Evolutionary conservation across 345 rosid genomes (phyloP).

Genomic region (Salix dunnii): DNA sequence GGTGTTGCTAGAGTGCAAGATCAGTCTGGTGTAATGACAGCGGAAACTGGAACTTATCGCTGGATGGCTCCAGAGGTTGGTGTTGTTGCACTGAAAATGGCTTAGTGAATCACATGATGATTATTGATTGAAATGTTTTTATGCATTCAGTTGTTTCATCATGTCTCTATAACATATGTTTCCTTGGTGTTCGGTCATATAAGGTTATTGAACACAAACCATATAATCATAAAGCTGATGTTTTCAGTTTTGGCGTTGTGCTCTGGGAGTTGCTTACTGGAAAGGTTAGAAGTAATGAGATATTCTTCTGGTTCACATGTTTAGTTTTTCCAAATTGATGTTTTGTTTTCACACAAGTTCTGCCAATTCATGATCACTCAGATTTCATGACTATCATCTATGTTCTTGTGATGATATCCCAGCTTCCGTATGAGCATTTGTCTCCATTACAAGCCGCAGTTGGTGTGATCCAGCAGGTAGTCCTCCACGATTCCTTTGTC

Average conservation of each 20-base stretch:
- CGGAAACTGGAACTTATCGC: conserved; percentile 73
- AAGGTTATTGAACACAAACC: conserved; percentile 70
- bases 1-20: conserved; percentile 68
- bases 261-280: conserved; percentile 70
- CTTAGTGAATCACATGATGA: background rate
- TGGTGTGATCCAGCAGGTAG: conserved; percentile 67
- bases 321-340: background rate
- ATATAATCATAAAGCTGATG: conserved; percentile 59
- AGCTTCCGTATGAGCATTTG: conserved; percentile 60
- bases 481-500: background rate
- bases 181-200: conserved; percentile 21
- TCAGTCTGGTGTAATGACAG: conserved; percentile 66
- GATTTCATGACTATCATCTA: background rate
- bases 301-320: background rate
- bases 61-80: conserved; percentile 90
- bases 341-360: background rate
- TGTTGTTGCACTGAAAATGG: background rate
- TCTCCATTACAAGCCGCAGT: conserved; percentile 66
- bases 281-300: conserved; percentile 31
- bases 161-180: conserved; percentile 14
- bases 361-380: background rate
- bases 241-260: conserved; percentile 60
- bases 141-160: conserved; percentile 8
- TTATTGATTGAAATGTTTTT: background rate
- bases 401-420: conserved; percentile 16